Percentiles rank a stretch among this genome's conserved stretches.
Conservation (phyloP, 495 filamentous ascomycete genomes). For the Penicillium malachiteum region DNA sequence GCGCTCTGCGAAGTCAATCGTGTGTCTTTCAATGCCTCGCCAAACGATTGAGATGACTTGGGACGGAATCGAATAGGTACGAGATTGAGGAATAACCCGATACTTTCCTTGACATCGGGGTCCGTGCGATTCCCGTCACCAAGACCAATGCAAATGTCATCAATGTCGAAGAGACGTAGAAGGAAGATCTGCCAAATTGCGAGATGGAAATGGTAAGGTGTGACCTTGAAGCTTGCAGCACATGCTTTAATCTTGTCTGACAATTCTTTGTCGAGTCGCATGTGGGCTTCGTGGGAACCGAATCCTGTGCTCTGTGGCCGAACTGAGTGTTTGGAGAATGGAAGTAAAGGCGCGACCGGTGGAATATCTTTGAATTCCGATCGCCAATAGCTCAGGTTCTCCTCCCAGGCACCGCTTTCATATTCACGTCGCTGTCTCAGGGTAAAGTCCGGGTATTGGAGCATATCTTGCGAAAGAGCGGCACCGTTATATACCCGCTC, state of each 20-base stretch:
- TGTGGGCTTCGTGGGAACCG: conserved; percentile 7
- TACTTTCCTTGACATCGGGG: conserved; percentile 18
- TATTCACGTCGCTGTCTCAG: conserved; percentile 20
- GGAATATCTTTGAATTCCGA: conserved; percentile 24
- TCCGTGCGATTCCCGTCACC: conserved; percentile 41
- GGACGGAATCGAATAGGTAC: conserved; percentile 41
- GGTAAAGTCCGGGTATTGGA: conserved; percentile 30
- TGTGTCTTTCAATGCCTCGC: conserved; percentile 9
- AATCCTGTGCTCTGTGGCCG: conserved; percentile 15
- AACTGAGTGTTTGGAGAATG: conserved; percentile 16
- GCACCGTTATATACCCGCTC: conserved; percentile 35
- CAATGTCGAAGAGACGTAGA: conserved; percentile 19
- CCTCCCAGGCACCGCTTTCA: conserved; percentile 14
- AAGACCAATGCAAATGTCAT: conserved; percentile 45
- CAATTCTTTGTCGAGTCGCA: conserved; percentile 14
- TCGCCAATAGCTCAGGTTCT: conserved; percentile 38
- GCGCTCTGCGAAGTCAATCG: conserved; percentile 19
- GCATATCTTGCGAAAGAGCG: background rate
- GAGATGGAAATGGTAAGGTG: conserved; percentile 47
- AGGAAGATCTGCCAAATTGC: conserved; percentile 36
- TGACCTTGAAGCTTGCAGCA: conserved; percentile 22
- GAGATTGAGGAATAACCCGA: conserved; percentile 49
- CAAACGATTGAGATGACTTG: conserved; percentile 10
- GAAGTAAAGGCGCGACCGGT: conserved; percentile 36
- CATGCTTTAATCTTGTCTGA: conserved; percentile 16